Evolutionary conservation across 768 basidiomycete genomes (phyloP).

Genomic region (Mycena floridula): DNA sequence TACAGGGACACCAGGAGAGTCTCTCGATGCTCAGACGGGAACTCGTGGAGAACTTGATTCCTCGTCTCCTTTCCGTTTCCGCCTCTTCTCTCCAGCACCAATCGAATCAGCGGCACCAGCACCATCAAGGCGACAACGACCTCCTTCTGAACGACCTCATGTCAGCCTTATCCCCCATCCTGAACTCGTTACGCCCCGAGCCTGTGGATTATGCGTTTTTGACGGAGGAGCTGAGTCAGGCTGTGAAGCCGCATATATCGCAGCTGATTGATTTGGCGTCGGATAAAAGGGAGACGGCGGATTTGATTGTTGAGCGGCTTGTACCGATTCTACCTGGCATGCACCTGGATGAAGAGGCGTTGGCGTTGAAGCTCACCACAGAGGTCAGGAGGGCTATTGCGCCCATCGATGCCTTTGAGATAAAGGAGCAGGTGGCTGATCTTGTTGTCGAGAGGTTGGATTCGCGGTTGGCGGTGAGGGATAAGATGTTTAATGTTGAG

Average conservation of each 20-base stretch:
- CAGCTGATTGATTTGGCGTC: constrained; percentile 86
- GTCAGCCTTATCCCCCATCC: constrained; percentile 49
- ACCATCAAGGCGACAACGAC: constrained; percentile 52
- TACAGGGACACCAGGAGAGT: constrained; percentile 62
- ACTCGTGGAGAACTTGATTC: constrained; percentile 37
- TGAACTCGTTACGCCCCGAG: constrained; percentile 57
- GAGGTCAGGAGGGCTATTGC: constrained; percentile 70
- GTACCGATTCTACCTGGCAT: constrained; percentile 54
- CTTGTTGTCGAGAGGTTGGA: constrained; percentile 83
- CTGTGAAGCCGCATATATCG: constrained; percentile 84
- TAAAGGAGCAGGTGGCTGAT: constrained; percentile 86
- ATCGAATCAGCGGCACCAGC: constrained; percentile 48
- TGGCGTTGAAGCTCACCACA: constrained; percentile 53
- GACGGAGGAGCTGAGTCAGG: constrained; percentile 70
- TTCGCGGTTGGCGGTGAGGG: constrained; percentile 72
- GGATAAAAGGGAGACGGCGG: constrained; percentile 83
- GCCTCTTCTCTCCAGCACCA: constrained; percentile 24
- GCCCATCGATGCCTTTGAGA: constrained; percentile 77
- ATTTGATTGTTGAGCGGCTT: constrained; percentile 70
- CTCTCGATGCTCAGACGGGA: constrained; percentile 53
- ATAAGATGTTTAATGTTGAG: constrained; percentile 63
- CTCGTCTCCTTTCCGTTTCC: constrained; percentile 11
- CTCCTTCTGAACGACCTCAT: constrained; percentile 56
- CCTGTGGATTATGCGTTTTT: constrained; percentile 74
- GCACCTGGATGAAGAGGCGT: constrained; percentile 45